Evolutionary conservation across 73 alveolate species (phyloP), one percentile per base, ranked within the genome.

Genomic region (Paramecium pentaurelia): DNA sequence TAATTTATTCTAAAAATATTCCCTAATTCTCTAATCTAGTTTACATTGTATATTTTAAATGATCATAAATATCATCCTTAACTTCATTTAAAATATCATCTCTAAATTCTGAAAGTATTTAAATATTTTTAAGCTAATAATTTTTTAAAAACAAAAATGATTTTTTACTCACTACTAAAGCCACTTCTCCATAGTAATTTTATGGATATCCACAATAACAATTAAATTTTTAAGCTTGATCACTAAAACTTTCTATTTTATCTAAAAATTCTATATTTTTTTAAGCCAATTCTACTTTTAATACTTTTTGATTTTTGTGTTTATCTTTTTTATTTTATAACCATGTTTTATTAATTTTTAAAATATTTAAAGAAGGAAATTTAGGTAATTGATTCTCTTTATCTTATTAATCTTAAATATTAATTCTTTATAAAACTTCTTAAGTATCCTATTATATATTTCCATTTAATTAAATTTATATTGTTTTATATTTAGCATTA

Each of bases 151-250:
- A 45, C 8, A 80, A 2, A 11, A 44, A 80, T 47, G 91, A 45
- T 20, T 14, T 22, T 20, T 80, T 42, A 27, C 58, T 80, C 0
- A 80, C 49, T 18, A 80, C 47, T 4, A 42, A 9, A 45, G 37
- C 75, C 6, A 80, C 8, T 36, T 80, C 91, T 80, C 91, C 91
- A 80, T 80, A 80, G 16, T 47, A 32, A 14, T 80, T 32, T 40
- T 27, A 80, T 10, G 91, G 91, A 80, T 80, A 80, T 45, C 91
- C 91, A 44, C 91, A 80, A 45, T 45, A 80, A 80, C 64, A 34
- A 44, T 25, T 6, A 16, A 12, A 73, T 18, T 14, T 22, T 73
- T 34, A 34, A 4, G 20, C 14, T 36, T 12, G 6, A 73, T 73
- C 60, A 37, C 60, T 37, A 2, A 68, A 68, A n/a, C 40, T 34